Evolutionary conservation across 768 basidiomycete species (phyloP).

Genomic region (Jaapia argillacea): DNA sequence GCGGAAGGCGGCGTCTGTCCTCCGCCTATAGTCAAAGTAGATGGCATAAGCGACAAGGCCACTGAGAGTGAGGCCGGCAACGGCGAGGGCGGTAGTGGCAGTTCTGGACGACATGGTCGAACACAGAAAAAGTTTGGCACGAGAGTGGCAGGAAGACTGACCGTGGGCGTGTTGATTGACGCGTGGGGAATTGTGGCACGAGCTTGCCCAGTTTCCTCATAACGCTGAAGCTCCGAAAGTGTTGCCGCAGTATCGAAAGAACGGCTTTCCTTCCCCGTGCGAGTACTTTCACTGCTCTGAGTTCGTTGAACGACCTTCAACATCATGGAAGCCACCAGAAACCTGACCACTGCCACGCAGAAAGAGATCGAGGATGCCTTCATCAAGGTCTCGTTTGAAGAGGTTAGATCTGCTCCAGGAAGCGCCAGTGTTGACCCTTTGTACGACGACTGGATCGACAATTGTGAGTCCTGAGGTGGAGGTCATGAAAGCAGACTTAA

Average conservation of each 20-base stretch:
- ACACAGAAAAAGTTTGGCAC: not conserved
- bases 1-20: conserved; percentile 82
- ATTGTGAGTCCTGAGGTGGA: conserved; percentile 24
- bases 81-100: conserved; percentile 29
- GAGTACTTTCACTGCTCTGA: no score
- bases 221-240: no score
- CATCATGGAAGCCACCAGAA: no score
- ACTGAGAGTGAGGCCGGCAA: conserved; percentile 37
- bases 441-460: conserved; percentile 41
- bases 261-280: not conserved
- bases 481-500: not conserved
- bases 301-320: no score
- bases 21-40: conserved; percentile 92
- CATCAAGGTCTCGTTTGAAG: conserved; percentile 34
- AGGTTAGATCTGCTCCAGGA: conserved; percentile 7
- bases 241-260: no score
- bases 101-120: conserved; percentile 17
- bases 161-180: not conserved
- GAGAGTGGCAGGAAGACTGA: not conserved
- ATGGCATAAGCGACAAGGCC: conserved; percentile 68
- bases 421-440: conserved; percentile 21
- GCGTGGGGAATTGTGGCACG: not conserved
- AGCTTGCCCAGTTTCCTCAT: not conserved
- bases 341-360: no score
- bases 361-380: conserved; percentile 30